Conservation (phyloP, 371 early-diverging fungal species). For the Mortierella sp. region DNA sequence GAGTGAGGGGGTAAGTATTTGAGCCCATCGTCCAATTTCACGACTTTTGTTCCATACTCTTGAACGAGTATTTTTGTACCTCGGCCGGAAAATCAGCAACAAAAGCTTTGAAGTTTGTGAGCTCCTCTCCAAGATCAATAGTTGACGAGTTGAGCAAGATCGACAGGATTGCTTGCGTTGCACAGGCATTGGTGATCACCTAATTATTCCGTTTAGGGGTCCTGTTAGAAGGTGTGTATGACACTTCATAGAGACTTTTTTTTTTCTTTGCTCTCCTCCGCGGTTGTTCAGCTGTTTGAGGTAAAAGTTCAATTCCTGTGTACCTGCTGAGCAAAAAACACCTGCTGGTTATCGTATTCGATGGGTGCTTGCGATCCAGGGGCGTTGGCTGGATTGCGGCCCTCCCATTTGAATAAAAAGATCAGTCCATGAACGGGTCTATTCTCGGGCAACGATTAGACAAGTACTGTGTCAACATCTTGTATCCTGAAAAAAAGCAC, state of each 20-base stretch:
- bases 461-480: neutral
- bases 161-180: slow-evolving; percentile 93
- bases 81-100: slow-evolving; percentile 83
- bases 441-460: slow-evolving; percentile 2
- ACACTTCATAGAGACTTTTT: too few relatives aligned
- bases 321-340: slow-evolving; percentile 85
- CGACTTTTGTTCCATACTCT: neutral
- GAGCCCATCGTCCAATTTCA: too few relatives aligned
- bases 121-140: slow-evolving; percentile 78
- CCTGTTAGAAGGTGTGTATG: neutral
- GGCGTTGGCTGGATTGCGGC: slow-evolving; percentile 52
- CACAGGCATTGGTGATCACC: slow-evolving; percentile 90
- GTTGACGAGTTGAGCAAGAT: slow-evolving; percentile 79
- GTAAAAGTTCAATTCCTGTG: too few relatives aligned
- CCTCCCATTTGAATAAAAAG: slow-evolving; percentile 91
- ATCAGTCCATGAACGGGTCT: slow-evolving; percentile 88
- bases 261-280: too few relatives aligned
- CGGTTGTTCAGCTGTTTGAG: too few relatives aligned
- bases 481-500: neutral
- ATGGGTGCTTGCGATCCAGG: slow-evolving; percentile 44
- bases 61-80: slow-evolving; percentile 50
- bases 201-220: slow-evolving; percentile 28
- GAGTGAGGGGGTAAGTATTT: too few relatives aligned
- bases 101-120: slow-evolving; percentile 83
- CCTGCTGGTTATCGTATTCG: slow-evolving; percentile 53